phyloP scores from a whole-genome alignment of 148 eudicot species.

The Vaccinium darrowii region DNA sequence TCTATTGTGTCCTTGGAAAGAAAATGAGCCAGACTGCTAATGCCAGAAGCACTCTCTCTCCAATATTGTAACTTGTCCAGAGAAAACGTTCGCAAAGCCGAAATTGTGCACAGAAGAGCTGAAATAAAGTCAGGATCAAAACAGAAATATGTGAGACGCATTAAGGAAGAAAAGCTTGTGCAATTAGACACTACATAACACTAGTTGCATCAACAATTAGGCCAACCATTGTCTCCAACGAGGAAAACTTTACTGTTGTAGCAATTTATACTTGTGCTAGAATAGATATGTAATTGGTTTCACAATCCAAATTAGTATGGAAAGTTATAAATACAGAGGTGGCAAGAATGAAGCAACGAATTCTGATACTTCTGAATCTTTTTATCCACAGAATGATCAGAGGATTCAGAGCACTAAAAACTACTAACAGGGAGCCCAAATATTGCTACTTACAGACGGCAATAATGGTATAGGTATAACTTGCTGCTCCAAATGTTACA shows the following conservation, averaged over 20 bases:
- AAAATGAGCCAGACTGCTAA: slow-evolving; percentile 92
- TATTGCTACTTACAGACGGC: slow-evolving; percentile 57
- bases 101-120: slow-evolving; percentile 93
- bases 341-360: neutral
- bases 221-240: neutral
- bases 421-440: neutral
- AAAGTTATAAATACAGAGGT: neutral
- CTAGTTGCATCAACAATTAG: neutral
- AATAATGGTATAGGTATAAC: slow-evolving; percentile 57
- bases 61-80: slow-evolving; percentile 84
- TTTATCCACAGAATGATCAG: no score
- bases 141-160: neutral
- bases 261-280: neutral
- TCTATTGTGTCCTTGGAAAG: slow-evolving; percentile 87
- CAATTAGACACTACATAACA: neutral
- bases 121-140: slow-evolving; percentile 21
- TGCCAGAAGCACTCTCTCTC: slow-evolving; percentile 95
- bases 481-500: slow-evolving; percentile 47
- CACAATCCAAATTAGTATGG: neutral
- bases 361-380: no score
- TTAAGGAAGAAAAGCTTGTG: neutral
- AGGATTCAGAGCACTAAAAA: no score
- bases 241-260: neutral
- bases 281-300: neutral
- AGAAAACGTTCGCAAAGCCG: slow-evolving; percentile 86